Conservation (phyloP, 805 yeast genomes). For the Yamadazyma tumulicola region DNA sequence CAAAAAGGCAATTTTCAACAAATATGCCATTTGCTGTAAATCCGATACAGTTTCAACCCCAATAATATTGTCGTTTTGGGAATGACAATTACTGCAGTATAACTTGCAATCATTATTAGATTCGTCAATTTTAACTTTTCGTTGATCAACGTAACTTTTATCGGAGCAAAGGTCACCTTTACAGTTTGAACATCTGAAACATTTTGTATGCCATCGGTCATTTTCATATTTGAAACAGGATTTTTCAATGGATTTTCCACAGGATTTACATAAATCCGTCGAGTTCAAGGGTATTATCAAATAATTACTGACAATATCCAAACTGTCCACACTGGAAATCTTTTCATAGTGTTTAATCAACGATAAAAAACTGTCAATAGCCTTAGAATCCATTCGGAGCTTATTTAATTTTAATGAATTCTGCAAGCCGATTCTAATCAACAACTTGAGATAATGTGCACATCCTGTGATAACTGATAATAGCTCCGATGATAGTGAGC, state of each 20-base stretch:
- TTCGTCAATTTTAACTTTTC: conserved; percentile 43
- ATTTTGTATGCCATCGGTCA: conserved; percentile 79
- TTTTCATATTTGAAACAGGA: conserved; percentile 57
- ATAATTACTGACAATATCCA: conserved; percentile 27
- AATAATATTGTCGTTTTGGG: conserved; percentile 36
- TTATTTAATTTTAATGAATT: conserved; percentile 71
- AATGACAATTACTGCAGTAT: conserved; percentile 58
- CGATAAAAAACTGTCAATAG: conserved; percentile 59
- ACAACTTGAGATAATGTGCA: conserved; percentile 86
- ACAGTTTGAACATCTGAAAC: conserved; percentile 69
- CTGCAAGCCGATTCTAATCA: conserved; percentile 76
- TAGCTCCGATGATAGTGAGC: conserved; percentile 58
- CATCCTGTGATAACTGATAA: conserved; percentile 82
- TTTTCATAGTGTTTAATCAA: conserved; percentile 17
- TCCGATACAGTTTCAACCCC: conserved; percentile 60
- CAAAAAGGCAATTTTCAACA: conserved; percentile 79
- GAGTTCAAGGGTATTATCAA: conserved; percentile 50
- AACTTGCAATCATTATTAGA: conserved; percentile 34
- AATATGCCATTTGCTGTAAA: conserved; percentile 67
- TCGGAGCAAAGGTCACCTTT: no score
- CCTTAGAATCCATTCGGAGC: conserved; percentile 51
- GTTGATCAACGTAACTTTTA: conserved; percentile 13
- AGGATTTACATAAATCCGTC: conserved; percentile 71
- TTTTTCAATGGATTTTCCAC: conserved; percentile 79
- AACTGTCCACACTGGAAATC: conserved; percentile 10